These are phyloP conservation scores for Diatrype stigma DNA, from an alignment of 2,329 filamentous ascomycete species.

Conservation along the genomic window DNA sequence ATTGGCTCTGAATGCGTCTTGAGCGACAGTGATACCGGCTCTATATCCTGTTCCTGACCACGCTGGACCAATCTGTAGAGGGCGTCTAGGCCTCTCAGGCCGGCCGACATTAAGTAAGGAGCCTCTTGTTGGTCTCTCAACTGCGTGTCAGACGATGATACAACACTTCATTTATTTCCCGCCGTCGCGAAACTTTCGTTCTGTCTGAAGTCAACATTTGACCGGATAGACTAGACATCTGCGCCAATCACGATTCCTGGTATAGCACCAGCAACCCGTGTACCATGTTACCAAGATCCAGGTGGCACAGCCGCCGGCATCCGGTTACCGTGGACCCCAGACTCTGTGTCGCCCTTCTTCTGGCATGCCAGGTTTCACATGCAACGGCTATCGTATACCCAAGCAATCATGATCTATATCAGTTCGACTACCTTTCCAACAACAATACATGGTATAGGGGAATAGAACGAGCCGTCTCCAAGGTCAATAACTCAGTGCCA, in stretches of 20 bases:
- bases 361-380: constrained; percentile 11
- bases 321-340: constrained; percentile 1
- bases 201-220: neutral
- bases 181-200: neutral
- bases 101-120: neutral
- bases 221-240: too few relatives aligned
- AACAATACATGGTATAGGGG: constrained; percentile 13
- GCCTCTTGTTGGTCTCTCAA: constrained; percentile 1
- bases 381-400: constrained; percentile 23
- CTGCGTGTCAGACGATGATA: constrained; percentile 9
- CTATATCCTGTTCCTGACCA: too few relatives aligned
- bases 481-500: constrained; percentile 39
- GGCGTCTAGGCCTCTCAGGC: neutral
- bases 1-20: neutral
- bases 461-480: constrained; percentile 21
- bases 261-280: constrained; percentile 1
- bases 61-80: constrained; percentile 6
- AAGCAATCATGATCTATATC: constrained; percentile 24
- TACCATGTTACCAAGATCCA: constrained; percentile 11
- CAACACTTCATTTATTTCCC: neutral
- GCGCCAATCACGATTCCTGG: neutral
- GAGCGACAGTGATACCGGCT: neutral
- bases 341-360: constrained; percentile 10
- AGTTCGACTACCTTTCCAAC: constrained; percentile 25
- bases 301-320: neutral